Conservation (phyloP, 1,284 basidiomycete species). For the Golubevia sp. region DNA sequence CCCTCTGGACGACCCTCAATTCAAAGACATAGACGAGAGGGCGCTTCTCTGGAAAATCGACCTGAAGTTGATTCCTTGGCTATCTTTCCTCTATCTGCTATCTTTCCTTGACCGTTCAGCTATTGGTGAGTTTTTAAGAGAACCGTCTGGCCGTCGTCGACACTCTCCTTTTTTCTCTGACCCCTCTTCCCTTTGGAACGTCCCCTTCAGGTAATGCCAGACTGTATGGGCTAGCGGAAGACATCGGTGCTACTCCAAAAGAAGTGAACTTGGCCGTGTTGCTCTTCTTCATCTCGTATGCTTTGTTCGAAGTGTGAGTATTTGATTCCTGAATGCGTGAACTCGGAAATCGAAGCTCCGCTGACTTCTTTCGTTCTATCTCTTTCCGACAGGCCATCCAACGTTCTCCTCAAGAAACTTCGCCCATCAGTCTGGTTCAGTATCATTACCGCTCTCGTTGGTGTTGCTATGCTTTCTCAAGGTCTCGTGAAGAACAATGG, state of each 20-base stretch:
- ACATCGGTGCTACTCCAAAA: slow-evolving; percentile 16
- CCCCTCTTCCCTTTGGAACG: no score
- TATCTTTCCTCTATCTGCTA: slow-evolving; percentile 29
- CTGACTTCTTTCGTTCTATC: slow-evolving; percentile 12
- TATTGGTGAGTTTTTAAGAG: no score
- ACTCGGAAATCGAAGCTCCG: neutral
- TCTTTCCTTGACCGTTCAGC: slow-evolving; percentile 7
- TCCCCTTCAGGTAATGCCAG: no score
- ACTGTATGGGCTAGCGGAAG: slow-evolving; percentile 24
- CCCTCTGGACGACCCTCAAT: neutral
- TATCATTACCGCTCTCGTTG: slow-evolving; percentile 63
- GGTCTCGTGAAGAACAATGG: slow-evolving; percentile 71
- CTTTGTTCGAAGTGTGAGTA: neutral
- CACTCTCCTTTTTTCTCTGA: neutral
- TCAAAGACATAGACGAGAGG: slow-evolving; percentile 22
- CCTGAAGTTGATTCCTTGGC: slow-evolving; percentile 26
- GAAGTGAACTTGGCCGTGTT: slow-evolving; percentile 25
- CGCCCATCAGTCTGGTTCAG: slow-evolving; percentile 71
- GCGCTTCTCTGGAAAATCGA: slow-evolving; percentile 39
- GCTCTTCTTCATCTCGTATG: slow-evolving; percentile 45
- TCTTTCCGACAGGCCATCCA: slow-evolving; percentile 21
- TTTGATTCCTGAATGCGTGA: neutral
- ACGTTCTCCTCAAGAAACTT: slow-evolving; percentile 70
- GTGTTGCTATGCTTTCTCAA: slow-evolving; percentile 75
- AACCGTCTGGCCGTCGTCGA: neutral